Evolutionary conservation across 2,329 filamentous ascomycete genomes (phyloP).

Genomic region (Pseudopyricularia javanii): DNA sequence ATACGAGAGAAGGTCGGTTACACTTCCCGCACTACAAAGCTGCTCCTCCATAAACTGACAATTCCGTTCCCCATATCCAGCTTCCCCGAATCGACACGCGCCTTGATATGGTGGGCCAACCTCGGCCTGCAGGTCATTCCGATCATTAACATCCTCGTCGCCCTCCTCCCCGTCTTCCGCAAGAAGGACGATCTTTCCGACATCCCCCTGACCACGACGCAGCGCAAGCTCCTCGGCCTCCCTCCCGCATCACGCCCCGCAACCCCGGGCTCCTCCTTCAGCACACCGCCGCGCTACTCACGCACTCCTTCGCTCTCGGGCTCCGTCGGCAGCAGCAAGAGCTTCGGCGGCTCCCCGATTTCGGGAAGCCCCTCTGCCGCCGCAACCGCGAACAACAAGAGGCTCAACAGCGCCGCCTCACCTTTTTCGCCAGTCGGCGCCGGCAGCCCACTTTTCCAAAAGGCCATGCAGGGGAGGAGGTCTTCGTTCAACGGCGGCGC

Average conservation of each 20-base stretch:
- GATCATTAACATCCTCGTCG: slow-evolving; percentile 57
- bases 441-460: slow-evolving; percentile 52
- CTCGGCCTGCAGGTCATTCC: slow-evolving; percentile 42
- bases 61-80: neutral
- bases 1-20: neutral
- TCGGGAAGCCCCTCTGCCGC: slow-evolving; percentile 23
- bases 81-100: neutral
- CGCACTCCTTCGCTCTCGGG: slow-evolving; percentile 55
- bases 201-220: slow-evolving; percentile 80
- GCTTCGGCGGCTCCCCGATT: slow-evolving; percentile 44
- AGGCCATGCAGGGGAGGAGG: slow-evolving; percentile 47
- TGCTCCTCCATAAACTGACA: neutral
- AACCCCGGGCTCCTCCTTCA: slow-evolving; percentile 60
- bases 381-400: slow-evolving; percentile 15
- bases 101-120: slow-evolving; percentile 28
- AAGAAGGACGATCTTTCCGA: slow-evolving; percentile 69
- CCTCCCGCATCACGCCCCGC: slow-evolving; percentile 50
- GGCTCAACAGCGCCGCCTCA: slow-evolving; percentile 33
- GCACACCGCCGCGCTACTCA: slow-evolving; percentile 79
- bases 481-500: slow-evolving; percentile 42
- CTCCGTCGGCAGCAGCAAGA: slow-evolving; percentile 45
- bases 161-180: slow-evolving; percentile 60
- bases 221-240: slow-evolving; percentile 75
- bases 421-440: slow-evolving; percentile 10
- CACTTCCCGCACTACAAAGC: too few species aligned